phyloP scores from a whole-genome alignment of 2,329 filamentous ascomycete species.

The Chaetomiaceae sp. region DNA sequence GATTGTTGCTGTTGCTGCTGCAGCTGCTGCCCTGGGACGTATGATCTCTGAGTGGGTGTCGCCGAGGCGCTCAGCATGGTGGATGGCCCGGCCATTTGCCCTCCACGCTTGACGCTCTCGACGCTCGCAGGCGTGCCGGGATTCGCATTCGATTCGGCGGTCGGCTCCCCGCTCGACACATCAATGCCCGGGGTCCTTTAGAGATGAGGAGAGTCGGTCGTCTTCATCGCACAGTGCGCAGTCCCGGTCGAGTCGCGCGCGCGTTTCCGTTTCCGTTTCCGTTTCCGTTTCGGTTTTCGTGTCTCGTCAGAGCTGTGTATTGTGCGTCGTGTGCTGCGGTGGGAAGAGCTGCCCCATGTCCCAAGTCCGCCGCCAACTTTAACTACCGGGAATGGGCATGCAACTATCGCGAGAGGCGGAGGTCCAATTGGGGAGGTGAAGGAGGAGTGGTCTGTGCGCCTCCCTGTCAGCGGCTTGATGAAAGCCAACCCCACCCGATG shows the following conservation, averaged over 20 bases:
- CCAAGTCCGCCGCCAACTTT: too few species aligned
- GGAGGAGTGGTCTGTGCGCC: too few species aligned
- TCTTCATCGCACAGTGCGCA: conserved; percentile 12
- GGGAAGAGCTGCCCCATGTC: neutral
- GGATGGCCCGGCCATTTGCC: conserved; percentile 34
- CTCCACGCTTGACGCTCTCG: conserved; percentile 27
- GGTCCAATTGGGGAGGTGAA: too few species aligned
- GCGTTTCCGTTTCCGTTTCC: too few species aligned
- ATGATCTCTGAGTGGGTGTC: conserved; percentile 50
- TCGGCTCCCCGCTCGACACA: conserved; percentile 10
- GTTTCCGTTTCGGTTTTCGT: too few species aligned
- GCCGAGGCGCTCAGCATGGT: conserved; percentile 51
- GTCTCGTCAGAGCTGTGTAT: too few species aligned
- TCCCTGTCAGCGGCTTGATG: too few species aligned
- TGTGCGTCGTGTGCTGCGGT: neutral
- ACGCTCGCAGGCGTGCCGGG: conserved; percentile 2
- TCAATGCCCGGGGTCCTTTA: conserved; percentile 7
- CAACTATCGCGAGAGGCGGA: too few species aligned
- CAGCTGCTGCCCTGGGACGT: conserved; percentile 39
- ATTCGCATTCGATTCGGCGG: conserved; percentile 27
- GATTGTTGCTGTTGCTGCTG: conserved; percentile 19
- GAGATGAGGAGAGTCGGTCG: neutral
- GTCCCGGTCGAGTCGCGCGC: conserved; percentile 10
- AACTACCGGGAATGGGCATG: too few species aligned
- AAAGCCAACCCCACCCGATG: too few species aligned